Conservation (phyloP, 2,329 filamentous ascomycete species). For the Xylariaceae sp. region DNA sequence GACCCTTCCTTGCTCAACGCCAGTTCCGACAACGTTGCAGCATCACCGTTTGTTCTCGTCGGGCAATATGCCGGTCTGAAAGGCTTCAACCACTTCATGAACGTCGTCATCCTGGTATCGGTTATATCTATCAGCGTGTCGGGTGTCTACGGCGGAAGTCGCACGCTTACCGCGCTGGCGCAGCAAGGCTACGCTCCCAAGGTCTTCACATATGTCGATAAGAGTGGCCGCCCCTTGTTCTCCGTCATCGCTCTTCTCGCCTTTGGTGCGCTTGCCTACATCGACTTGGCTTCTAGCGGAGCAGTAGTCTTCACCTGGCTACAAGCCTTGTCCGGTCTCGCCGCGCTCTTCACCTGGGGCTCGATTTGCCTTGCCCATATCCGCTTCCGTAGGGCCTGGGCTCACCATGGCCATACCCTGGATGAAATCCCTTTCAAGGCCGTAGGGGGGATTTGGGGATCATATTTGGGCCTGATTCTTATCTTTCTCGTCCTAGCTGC, state of each 20-base stretch:
- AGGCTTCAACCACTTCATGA: slow-evolving; percentile 53
- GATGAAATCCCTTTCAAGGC: slow-evolving; percentile 64
- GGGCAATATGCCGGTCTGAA: slow-evolving; percentile 47
- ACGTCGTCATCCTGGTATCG: slow-evolving; percentile 53
- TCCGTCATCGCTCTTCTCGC: slow-evolving; percentile 43
- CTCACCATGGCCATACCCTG: slow-evolving; percentile 52
- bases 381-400: slow-evolving; percentile 62
- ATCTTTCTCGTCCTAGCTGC: slow-evolving; percentile 52
- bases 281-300: slow-evolving; percentile 41
- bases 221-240: slow-evolving; percentile 49
- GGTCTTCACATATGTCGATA: slow-evolving; percentile 53
- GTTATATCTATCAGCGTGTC: slow-evolving; percentile 56
- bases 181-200: slow-evolving; percentile 55
- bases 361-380: slow-evolving; percentile 65
- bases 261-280: slow-evolving; percentile 47
- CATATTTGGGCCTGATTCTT: slow-evolving; percentile 56
- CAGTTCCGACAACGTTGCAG: slow-evolving; percentile 40
- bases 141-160: slow-evolving; percentile 53
- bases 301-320: slow-evolving; percentile 59
- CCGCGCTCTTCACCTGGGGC: slow-evolving; percentile 63
- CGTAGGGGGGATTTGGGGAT: slow-evolving; percentile 56
- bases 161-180: slow-evolving; percentile 53
- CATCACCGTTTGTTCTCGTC: slow-evolving; percentile 55
- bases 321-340: slow-evolving; percentile 57
- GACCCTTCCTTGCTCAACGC: slow-evolving; percentile 43